Base-by-base conservation (phyloP, 345 rosid species). In the Pistacia integerrima region DNA sequence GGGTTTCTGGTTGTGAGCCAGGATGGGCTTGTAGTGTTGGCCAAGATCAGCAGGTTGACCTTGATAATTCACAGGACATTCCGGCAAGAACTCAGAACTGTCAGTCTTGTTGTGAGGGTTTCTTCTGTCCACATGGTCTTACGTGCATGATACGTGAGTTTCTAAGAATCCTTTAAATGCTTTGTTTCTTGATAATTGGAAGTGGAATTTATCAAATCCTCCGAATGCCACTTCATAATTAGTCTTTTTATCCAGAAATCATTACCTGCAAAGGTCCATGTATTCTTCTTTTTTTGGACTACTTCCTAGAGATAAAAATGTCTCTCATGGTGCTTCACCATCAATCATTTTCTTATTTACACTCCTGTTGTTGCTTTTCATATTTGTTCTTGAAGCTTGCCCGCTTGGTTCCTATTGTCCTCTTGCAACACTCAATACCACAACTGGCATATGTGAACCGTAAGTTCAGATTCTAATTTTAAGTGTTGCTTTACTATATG, bases 81-180 rank as follows among this genome's bases (percentile, higher is more conserved):
- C 99, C 99, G 44, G 72, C 81, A 66, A 87, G 99, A 83, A 92
- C 84, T 74, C 60, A 8, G 18, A 73, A 66, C 76, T 96, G 98
- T 79, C 82, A 87, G 78, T n/a, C 90, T 68, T 96, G 98, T 78
- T 96, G 99, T 52, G 93, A 84, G 81, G 99, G 98, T 0, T 93
- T 96, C 84, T 90, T 96, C 90, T 93, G 97, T 41, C 99, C 99
- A 25, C 86, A 82, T 61, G 98, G 97, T 38, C 86, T 96, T 77
- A 92, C 99, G 7, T 93, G 98, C 90, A 96, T 96, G 99, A 92
- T 93, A 51, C 97, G 97, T 96, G 85, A 90, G 97, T 64, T 59
- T 75, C 52, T 67, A 9, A 60, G 60, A 56, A 77, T 68, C 72
- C 25, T 58, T 58, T 69, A 20, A 44, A 59, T 41, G 33, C 58